phyloP scores from a whole-genome alignment of 352 stramenopile species.

The Globisporangium canariense region DNA sequence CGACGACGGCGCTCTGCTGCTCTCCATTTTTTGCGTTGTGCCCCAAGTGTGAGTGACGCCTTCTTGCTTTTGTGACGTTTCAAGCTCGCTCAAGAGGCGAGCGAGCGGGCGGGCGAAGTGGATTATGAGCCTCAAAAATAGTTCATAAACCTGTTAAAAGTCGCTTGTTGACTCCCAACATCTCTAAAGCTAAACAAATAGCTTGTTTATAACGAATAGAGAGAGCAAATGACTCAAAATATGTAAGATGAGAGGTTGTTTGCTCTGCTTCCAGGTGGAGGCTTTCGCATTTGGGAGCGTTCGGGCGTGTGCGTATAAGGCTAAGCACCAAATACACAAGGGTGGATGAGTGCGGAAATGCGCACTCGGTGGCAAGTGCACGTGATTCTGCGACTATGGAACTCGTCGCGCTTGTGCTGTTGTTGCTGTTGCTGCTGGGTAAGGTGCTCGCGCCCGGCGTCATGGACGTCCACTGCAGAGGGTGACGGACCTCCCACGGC shows the following conservation, averaged over 20 bases:
- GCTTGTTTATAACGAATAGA: not conserved
- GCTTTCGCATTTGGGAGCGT: too few relatives aligned
- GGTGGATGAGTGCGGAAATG: constrained; percentile 17
- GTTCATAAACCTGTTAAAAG: not conserved
- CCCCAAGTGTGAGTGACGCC: not conserved
- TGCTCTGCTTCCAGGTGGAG: not conserved
- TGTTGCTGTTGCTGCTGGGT: not conserved
- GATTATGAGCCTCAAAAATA: not conserved
- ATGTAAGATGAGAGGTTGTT: not conserved
- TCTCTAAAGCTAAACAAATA: not conserved
- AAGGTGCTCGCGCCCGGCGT: not conserved
- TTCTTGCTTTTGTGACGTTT: constrained; percentile 24
- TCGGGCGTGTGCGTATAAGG: too few relatives aligned
- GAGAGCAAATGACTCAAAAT: not conserved
- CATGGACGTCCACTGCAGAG: not conserved
- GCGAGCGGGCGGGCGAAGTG: not conserved
- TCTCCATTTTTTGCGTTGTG: not conserved
- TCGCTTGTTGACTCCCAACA: too few relatives aligned
- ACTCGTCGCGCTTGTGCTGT: not conserved
- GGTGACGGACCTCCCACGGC: not conserved
- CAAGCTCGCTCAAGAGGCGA: constrained; percentile 26
- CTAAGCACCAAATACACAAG: too few relatives aligned
- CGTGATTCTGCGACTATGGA: not conserved
- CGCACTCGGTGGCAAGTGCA: constrained; percentile 18
- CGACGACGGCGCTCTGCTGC: not conserved